These are phyloP conservation scores for Hansenula sp. DNA, from an alignment of 1,139 yeast genomes.

Conservation along the genomic window DNA sequence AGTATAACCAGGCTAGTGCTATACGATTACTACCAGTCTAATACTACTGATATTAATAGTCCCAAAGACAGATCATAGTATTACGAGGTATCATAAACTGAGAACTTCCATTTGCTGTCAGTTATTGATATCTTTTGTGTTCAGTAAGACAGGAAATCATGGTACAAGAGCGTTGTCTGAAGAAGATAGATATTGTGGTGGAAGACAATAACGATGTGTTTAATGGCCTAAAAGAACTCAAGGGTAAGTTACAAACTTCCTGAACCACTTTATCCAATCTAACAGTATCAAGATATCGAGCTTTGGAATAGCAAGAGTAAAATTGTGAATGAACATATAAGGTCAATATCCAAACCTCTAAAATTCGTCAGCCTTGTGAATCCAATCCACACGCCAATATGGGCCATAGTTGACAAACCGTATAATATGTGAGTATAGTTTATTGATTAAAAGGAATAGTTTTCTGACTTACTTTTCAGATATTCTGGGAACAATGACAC, in stretches of 20 bases:
- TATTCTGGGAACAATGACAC: not conserved
- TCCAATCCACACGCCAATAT: conserved; percentile 18
- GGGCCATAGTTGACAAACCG: conserved; percentile 23
- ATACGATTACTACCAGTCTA: too few species aligned
- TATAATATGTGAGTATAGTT: conserved; percentile 18
- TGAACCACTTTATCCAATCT: too few species aligned
- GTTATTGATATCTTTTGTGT: too few species aligned
- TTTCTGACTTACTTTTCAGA: too few species aligned
- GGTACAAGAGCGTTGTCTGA: not conserved
- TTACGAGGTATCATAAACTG: too few species aligned
- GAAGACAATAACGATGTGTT: not conserved
- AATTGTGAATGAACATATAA: conserved; percentile 16
- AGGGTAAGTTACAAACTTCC: conserved; percentile 6
- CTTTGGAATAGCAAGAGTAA: conserved; percentile 22
- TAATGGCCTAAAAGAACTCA: not conserved
- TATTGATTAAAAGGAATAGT: too few species aligned
- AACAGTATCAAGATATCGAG: conserved; percentile 13
- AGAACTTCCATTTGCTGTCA: too few species aligned
- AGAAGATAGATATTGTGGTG: not conserved
- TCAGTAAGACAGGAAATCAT: too few species aligned
- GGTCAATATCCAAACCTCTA: conserved; percentile 3
- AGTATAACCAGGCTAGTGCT: too few species aligned
- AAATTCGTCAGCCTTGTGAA: conserved; percentile 15
- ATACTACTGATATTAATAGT: too few species aligned
- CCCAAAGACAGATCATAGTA: too few species aligned